A percentile compares a stretch with the other conserved stretches of the same genome.
Conservation (phyloP, 345 rosid species). For the Arabidopsis arenosa region DNA sequence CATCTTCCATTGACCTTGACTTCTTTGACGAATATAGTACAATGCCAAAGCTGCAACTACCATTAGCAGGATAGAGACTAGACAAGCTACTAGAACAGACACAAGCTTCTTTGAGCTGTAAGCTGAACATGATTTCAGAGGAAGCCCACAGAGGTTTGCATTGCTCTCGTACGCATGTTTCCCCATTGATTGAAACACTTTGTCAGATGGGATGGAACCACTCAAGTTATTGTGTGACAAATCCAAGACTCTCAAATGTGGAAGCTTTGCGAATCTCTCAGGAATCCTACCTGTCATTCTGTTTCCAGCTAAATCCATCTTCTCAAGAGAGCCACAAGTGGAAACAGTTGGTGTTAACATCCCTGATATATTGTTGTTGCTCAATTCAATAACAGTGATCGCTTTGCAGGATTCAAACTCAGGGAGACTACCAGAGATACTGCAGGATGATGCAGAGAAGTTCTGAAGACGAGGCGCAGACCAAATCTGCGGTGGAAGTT, state of each 20-base stretch:
- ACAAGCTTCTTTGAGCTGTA: constrained; percentile 63
- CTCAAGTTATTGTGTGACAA: constrained; percentile 69
- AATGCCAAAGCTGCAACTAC: constrained; percentile 57
- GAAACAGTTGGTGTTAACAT: constrained; percentile 59
- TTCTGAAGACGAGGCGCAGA: constrained; percentile 72
- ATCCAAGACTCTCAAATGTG: constrained; percentile 57
- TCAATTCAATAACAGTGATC: constrained; percentile 66
- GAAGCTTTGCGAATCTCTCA: constrained; percentile 58
- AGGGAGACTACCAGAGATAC: constrained; percentile 68
- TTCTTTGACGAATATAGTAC: constrained; percentile 56
- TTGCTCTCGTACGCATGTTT: constrained; percentile 70
- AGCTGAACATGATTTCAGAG: constrained; percentile 63
- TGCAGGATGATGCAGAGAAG: constrained; percentile 79
- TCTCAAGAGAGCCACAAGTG: constrained; percentile 58
- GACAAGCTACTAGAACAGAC: constrained; percentile 63
- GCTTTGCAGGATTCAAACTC: constrained; percentile 64
- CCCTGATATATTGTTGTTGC: constrained; percentile 63
- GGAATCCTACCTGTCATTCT: constrained; percentile 65
- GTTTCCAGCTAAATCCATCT: constrained; percentile 64
- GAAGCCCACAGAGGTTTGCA: constrained; percentile 75
- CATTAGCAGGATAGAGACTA: constrained; percentile 49
- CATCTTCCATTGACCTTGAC: constrained; percentile 80
- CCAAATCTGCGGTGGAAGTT: constrained; percentile 62
- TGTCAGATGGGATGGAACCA: constrained; percentile 71
- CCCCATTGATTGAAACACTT: constrained; percentile 64